Percentiles rank a stretch among this genome's conserved stretches.
phyloP scores from a whole-genome alignment of 2,329 filamentous ascomycete genomes.

The Amesomyces nigricolor region DNA sequence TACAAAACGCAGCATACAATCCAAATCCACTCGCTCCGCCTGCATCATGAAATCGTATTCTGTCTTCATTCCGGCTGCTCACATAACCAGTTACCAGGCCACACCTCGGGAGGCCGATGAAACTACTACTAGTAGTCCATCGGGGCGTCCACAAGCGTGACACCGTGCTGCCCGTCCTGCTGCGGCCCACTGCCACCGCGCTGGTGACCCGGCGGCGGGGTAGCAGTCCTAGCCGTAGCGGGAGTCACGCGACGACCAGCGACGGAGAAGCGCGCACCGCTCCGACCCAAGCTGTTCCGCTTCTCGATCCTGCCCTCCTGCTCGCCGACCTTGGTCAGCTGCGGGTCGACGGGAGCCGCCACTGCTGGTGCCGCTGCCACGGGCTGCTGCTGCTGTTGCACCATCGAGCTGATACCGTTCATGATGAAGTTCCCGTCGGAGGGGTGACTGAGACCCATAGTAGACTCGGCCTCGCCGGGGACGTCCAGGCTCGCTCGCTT shows the following conservation, averaged over 20 bases:
- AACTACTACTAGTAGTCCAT: slow-evolving; percentile 59
- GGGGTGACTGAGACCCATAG: slow-evolving; percentile 30
- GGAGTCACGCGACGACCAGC: slow-evolving; percentile 45
- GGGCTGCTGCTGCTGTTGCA: background rate
- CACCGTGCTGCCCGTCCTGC: slow-evolving; percentile 38
- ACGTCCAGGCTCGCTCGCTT: slow-evolving; percentile 76
- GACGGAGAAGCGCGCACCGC: slow-evolving; percentile 42
- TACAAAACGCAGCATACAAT: slow-evolving; percentile 5
- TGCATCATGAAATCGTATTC: slow-evolving; percentile 3
- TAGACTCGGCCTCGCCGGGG: slow-evolving; percentile 49
- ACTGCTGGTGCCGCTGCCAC: background rate
- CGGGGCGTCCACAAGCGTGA: slow-evolving; percentile 68
- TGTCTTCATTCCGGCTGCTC: background rate
- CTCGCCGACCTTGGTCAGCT: slow-evolving; percentile 21
- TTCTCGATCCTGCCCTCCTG: slow-evolving; percentile 44
- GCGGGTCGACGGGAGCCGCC: slow-evolving; percentile 19
- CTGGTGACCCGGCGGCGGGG: slow-evolving; percentile 11
- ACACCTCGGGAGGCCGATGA: background rate
- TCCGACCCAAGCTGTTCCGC: slow-evolving; percentile 58
- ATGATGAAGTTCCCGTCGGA: slow-evolving; percentile 34
- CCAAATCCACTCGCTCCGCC: slow-evolving; percentile 8
- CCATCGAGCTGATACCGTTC: slow-evolving; percentile 34
- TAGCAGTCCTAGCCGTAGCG: slow-evolving; percentile 28
- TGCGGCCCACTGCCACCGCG: slow-evolving; percentile 2
- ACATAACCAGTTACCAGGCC: background rate